A percentile compares a stretch with the other conserved stretches of the same genome.
Conservation (phyloP, 2,329 filamentous ascomycete species). For the Botryotinia convoluta region DNA sequence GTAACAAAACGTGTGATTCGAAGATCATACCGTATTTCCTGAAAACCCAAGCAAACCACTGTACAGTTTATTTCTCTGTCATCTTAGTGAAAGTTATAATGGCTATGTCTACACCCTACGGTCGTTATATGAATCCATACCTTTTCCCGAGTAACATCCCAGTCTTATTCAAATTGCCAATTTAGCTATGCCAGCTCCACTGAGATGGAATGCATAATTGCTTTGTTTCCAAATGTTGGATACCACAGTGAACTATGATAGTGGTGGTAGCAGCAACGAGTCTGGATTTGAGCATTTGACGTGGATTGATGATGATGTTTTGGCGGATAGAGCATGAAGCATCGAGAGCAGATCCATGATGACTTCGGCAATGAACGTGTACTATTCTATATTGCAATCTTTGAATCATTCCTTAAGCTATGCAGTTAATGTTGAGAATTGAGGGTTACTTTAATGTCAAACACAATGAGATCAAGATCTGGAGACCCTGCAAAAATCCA, state of each 20-base stretch:
- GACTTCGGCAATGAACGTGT: not conserved
- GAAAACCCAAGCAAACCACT: not conserved
- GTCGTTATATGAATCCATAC: not conserved
- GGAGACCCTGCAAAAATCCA: not conserved
- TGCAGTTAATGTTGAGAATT: too few relatives aligned
- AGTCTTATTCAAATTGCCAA: not conserved
- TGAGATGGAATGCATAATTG: not conserved
- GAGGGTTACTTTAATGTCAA: not conserved
- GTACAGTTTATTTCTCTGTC: not conserved
- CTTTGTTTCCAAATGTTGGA: not conserved
- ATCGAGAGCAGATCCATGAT: not conserved
- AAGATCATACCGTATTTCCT: not conserved
- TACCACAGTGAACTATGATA: not conserved
- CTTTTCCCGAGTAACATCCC: not conserved
- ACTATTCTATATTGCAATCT: not conserved
- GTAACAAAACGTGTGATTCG: not conserved
- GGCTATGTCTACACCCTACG: too few relatives aligned
- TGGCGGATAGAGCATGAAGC: not conserved
- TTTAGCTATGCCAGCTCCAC: not conserved
- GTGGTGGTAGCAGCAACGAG: not conserved
- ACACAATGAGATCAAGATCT: fast-evolving
- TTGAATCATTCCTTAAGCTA: not conserved
- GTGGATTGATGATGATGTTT: not conserved
- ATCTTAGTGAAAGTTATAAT: not conserved
- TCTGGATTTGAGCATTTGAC: not conserved